A percentile compares a stretch with the other conserved stretches of the same genome.
These are phyloP conservation scores for Allium fistulosum DNA, from an alignment of 106 monocot genomes.

Conservation along the genomic window DNA sequence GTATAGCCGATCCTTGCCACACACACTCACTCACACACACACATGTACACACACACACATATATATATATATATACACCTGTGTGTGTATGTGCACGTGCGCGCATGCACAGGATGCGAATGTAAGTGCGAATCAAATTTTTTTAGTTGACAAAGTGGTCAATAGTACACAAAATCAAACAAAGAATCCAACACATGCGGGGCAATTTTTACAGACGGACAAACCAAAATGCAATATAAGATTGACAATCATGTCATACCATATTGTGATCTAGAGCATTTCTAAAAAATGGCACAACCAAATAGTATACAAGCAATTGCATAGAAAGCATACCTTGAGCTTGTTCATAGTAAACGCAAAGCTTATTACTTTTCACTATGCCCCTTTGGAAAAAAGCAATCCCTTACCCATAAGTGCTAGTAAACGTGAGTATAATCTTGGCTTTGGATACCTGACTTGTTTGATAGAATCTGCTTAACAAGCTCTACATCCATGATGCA, in stretches of 20 bases:
- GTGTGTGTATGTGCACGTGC: no score
- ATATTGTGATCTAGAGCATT: background rate
- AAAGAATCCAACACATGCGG: no score
- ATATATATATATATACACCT: no score
- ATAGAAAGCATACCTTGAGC: no score
- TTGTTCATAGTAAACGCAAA: slow-evolving; percentile 59
- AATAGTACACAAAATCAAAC: no score
- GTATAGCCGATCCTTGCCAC: no score
- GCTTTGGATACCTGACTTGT: slow-evolving; percentile 44
- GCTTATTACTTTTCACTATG: slow-evolving; percentile 33
- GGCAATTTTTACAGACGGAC: background rate
- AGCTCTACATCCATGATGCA: slow-evolving; percentile 29
- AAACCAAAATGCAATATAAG: background rate
- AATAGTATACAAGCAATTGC: background rate
- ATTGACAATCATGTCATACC: background rate
- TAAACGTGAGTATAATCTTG: background rate
- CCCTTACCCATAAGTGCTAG: slow-evolving; percentile 37
- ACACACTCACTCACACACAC: no score
- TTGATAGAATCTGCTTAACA: no score
- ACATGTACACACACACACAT: no score
- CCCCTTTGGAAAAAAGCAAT: slow-evolving; percentile 29
- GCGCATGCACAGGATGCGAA: background rate
- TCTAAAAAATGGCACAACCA: background rate
- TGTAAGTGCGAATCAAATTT: background rate
- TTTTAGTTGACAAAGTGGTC: no score